Evolutionary conservation across 106 monocot species (phyloP).

Genomic region (Cymbidium sinense): DNA sequence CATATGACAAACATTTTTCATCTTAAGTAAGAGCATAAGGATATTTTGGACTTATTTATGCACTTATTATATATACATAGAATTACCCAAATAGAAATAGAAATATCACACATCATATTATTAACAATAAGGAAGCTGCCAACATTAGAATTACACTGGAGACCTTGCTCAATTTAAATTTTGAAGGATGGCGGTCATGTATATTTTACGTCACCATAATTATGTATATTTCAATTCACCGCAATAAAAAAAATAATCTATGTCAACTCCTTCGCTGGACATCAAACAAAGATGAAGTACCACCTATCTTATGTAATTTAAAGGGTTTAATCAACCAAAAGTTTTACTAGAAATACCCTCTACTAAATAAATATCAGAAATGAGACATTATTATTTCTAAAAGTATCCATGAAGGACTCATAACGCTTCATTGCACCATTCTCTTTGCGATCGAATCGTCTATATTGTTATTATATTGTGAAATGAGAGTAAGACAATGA

Average conservation of each 20-base stretch:
- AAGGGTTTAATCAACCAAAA: conserved; percentile 2
- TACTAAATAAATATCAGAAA: neutral
- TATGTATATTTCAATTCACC: neutral
- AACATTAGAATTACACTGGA: neutral
- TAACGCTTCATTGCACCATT: neutral
- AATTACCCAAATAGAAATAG: too few relatives aligned
- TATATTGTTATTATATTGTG: neutral
- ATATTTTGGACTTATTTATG: too few relatives aligned
- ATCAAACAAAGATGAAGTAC: neutral
- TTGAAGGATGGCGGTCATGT: too few relatives aligned
- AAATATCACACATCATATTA: neutral
- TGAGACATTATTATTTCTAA: neutral
- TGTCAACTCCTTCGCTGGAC: neutral
- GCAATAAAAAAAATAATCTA: neutral
- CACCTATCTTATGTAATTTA: neutral
- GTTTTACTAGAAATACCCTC: neutral
- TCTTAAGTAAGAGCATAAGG: too few relatives aligned
- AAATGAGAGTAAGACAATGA: neutral
- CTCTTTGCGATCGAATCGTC: too few relatives aligned
- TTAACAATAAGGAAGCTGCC: neutral
- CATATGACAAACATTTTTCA: too few relatives aligned
- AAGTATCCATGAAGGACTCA: neutral
- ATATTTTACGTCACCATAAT: too few relatives aligned
- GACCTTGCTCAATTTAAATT: neutral
- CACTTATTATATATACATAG: too few relatives aligned